These are phyloP conservation scores for Secale cereale DNA, from an alignment of 176 grass and related monocot species.

Conservation along the genomic window DNA sequence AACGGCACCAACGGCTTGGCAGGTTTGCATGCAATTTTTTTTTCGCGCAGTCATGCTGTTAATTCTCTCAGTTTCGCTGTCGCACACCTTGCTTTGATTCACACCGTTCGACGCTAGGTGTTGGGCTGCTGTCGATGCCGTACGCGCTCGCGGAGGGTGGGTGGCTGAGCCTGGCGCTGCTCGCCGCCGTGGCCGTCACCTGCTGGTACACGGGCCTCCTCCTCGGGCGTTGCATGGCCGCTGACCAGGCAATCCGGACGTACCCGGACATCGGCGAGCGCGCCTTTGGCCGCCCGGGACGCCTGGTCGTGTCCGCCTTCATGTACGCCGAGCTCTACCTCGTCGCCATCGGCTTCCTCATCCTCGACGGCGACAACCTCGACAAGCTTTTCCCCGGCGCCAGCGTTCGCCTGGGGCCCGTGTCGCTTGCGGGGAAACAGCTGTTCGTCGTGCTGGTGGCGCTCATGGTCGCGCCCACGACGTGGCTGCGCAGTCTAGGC, in stretches of 20 bases:
- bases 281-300: conserved; percentile 41
- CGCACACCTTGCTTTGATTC: not conserved
- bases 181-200: conserved; percentile 27
- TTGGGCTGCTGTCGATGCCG: conserved; percentile 57
- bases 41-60: not conserved
- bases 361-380: conserved; percentile 58
- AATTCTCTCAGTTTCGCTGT: not conserved
- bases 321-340: conserved; percentile 71
- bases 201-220: conserved; percentile 72
- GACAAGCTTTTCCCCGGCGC: conserved; percentile 52
- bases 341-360: conserved; percentile 59
- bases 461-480: conserved; percentile 41
- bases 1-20: conserved; percentile 55
- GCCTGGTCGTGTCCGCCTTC: conserved; percentile 35
- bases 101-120: conserved; percentile 20
- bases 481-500: conserved; percentile 47
- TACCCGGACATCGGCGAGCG: conserved; percentile 57
- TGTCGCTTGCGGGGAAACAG: conserved; percentile 36
- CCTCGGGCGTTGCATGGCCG: conserved; percentile 48
- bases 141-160: conserved; percentile 59
- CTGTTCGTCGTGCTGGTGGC: conserved; percentile 43
- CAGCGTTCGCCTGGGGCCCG: conserved; percentile 4
- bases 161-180: conserved; percentile 44
- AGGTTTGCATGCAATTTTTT: not conserved
- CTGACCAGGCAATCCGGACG: conserved; percentile 16